A percentile compares a stretch with the other conserved stretches of the same genome.
phyloP scores from a whole-genome alignment of 306 rosid genomes.

The Quercus cerris region DNA sequence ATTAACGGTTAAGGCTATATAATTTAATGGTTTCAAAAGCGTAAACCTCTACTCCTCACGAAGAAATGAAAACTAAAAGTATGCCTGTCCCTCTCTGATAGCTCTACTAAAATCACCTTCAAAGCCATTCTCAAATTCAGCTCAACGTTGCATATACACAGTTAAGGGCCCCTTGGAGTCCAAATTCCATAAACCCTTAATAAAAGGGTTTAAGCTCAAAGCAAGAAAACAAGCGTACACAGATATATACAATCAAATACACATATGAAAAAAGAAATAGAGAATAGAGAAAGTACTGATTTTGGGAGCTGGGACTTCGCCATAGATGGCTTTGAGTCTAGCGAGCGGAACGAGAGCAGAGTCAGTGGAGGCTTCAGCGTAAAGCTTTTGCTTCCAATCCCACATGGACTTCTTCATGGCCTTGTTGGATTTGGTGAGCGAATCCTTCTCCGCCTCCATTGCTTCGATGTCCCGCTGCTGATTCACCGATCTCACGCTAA shows the following conservation, averaged over 20 bases:
- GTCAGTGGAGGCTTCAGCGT: conserved; percentile 51
- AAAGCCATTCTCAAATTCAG: not conserved
- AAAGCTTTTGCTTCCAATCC: conserved; percentile 86
- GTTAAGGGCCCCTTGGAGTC: not conserved
- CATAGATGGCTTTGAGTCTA: conserved; percentile 65
- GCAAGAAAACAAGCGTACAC: not conserved
- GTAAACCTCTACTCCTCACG: no score
- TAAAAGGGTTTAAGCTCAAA: not conserved
- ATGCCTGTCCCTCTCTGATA: no score
- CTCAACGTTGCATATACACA: not conserved
- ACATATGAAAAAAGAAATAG: not conserved
- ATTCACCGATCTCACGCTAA: conserved; percentile 45
- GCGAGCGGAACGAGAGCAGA: conserved; percentile 52
- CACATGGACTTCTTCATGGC: conserved; percentile 60
- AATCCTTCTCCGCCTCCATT: conserved; percentile 66
- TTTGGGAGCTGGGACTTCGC: conserved; percentile 49
- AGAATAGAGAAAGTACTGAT: conserved; percentile 38
- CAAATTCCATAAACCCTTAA: not conserved
- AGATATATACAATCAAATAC: not conserved
- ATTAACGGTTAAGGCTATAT: no score
- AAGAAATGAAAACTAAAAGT: no score
- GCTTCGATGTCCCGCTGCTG: conserved; percentile 65
- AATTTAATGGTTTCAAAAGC: no score
- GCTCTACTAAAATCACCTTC: no score
- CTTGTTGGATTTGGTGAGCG: conserved; percentile 62